phyloP scores from a whole-genome alignment of 2,329 filamentous ascomycete genomes.

The Cordyceps tenuipes region DNA sequence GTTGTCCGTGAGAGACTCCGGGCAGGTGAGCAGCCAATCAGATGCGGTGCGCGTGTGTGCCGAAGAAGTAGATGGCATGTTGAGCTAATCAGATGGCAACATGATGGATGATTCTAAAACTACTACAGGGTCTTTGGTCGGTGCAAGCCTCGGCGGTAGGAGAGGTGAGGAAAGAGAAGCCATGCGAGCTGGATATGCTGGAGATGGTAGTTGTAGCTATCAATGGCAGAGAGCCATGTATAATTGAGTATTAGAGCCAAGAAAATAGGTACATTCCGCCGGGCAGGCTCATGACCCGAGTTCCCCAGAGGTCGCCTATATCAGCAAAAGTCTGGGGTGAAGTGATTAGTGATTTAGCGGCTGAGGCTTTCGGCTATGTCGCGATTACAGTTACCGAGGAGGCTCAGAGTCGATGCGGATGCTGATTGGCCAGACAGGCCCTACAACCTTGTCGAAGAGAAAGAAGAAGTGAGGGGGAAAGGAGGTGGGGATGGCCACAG shows the following conservation, averaged over 20 bases:
- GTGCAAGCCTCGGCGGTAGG: conserved; percentile 1
- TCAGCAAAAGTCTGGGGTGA: not conserved
- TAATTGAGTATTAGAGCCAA: not conserved
- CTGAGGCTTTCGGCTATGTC: conserved; percentile 4
- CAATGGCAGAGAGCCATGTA: not conserved
- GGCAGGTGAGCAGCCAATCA: not conserved
- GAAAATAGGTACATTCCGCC: not conserved
- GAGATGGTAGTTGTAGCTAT: not conserved
- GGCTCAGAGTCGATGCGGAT: not conserved
- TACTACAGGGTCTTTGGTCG: not conserved
- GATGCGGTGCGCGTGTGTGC: not conserved
- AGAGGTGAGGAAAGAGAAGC: not conserved
- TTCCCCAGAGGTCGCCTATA: not conserved
- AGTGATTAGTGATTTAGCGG: not conserved
- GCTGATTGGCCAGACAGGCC: conserved; percentile 1
- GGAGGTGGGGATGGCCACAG: not conserved
- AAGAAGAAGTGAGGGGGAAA: not conserved
- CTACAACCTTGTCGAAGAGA: no score
- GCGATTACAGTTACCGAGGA: conserved; percentile 8
- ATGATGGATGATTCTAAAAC: not conserved
- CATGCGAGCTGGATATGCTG: no score
- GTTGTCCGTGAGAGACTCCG: not conserved
- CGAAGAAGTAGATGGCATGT: not conserved
- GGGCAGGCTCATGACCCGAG: not conserved
- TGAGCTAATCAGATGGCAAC: conserved; percentile 3